Evolutionary conservation across 106 monocot species (phyloP), one percentile per base, ranked within the genome.

Genomic region (Platanthera zijinensis): DNA sequence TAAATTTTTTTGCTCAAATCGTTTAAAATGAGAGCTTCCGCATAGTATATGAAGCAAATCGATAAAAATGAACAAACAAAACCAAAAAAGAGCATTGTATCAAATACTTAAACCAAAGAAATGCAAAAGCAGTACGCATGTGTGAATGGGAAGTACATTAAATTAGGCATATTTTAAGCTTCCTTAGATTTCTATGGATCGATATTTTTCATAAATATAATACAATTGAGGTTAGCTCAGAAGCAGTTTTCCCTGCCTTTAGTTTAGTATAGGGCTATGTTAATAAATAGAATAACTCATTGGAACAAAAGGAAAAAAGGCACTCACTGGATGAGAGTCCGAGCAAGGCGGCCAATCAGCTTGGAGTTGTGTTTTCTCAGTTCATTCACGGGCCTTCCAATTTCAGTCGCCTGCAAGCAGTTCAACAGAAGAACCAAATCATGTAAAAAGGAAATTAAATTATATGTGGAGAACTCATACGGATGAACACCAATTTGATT

Each of bases 351-450:
- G 45, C 87, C 82, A 69, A 96, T 87, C 51, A 82, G 78, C 83
- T 91, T 93, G 6, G 89, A 96, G 57, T 52, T 83, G 82, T 93
- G 90, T 72, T 83, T 96, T 59, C 87, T 67, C 50, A 93, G 79
- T 50, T 83, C 80, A 76, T 84, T 87, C 17, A 96, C 90, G 59
- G 89, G 81, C 76, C 72, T 89, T 46, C 96, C 96, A 75, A 96
- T 93, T 50, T 90, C 87, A 48, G 96, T 93, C 17, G 84, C 91
- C 96, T 96, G 77, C 46, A n/a, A n/a, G n/a, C n/a, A 70, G 46
- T 70, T 2, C 46, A 48, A 48, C 47, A 70, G 17, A 48, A 70
- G 47, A 70, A 48, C 47, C 15, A 48, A 70, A 70, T 70, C 70
- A 70, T 17, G 70, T 48, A 70, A 67, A 39, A 12, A 39, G 11